These are phyloP conservation scores for Vaccinium macrocarpon DNA, from an alignment of 148 eudicot genomes.

Conservation along the genomic window DNA sequence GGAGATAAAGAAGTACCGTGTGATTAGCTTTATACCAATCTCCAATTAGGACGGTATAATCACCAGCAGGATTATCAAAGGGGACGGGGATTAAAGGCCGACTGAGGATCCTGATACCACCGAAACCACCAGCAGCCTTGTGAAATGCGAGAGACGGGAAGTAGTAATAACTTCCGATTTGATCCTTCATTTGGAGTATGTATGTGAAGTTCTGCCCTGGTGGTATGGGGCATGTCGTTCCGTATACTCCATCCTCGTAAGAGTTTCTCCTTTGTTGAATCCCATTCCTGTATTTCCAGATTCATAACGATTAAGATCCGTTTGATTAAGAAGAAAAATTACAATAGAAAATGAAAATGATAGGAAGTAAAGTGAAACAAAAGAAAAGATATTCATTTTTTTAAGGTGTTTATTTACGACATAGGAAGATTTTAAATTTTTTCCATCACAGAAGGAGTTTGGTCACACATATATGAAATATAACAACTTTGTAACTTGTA, in stretches of 20 bases:
- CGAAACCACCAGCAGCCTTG: constrained; percentile 95
- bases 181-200: constrained; percentile 94
- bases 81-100: constrained; percentile 89
- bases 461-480: too few species aligned
- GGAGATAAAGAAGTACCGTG: constrained; percentile 48
- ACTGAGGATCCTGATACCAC: constrained; percentile 84
- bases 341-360: too few species aligned
- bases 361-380: too few species aligned
- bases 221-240: constrained; percentile 98
- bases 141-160: constrained; percentile 88
- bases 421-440: too few species aligned
- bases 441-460: too few species aligned
- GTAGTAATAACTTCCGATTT: constrained; percentile 93
- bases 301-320: neutral
- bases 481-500: too few species aligned
- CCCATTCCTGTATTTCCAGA: constrained; percentile 57
- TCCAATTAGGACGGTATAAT: constrained; percentile 80
- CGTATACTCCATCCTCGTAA: constrained; percentile 82
- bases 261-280: constrained; percentile 89
- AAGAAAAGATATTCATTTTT: too few species aligned
- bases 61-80: constrained; percentile 68
- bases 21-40: constrained; percentile 89
- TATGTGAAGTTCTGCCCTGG: constrained; percentile 92
- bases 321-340: too few species aligned
- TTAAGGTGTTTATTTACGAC: too few species aligned